These are phyloP conservation scores for Carex pumila DNA, from an alignment of 176 grass and related monocot genomes.

Conservation along the genomic window DNA sequence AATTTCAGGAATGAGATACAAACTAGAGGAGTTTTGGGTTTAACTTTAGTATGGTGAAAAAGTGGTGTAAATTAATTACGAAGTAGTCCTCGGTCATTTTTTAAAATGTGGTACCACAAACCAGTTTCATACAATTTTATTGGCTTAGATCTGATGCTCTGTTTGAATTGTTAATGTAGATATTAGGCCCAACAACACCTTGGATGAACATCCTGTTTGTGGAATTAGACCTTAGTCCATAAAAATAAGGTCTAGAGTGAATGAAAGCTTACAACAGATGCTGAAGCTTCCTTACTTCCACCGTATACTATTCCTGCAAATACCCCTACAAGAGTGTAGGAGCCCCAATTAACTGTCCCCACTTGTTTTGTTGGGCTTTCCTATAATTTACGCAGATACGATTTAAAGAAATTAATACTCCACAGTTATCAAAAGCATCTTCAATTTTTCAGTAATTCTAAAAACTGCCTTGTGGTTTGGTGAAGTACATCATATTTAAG, in stretches of 20 bases:
- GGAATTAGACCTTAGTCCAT: background rate
- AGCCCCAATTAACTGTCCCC: conserved; percentile 62
- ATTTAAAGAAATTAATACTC: background rate
- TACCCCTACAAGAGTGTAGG: conserved; percentile 67
- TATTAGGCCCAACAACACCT: background rate
- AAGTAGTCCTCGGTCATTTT: background rate
- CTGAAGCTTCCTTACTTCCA: conserved; percentile 71
- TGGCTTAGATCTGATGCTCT: background rate
- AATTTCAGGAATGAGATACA: background rate
- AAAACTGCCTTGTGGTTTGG: background rate
- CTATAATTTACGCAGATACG: background rate
- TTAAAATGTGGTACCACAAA: background rate
- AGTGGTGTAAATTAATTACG: too few relatives aligned
- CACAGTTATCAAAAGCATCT: background rate
- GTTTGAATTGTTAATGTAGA: background rate
- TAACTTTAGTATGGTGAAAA: too few relatives aligned
- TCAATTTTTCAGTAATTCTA: background rate
- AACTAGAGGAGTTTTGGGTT: background rate
- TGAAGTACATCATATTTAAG: background rate
- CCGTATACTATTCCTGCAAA: conserved; percentile 77
- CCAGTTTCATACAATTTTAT: background rate
- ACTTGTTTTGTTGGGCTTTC: conserved; percentile 13
- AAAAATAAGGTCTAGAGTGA: background rate
- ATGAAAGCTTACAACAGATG: conserved; percentile 51
- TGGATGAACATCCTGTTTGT: background rate